These are phyloP conservation scores for Aegilops tauschii DNA, from an alignment of 176 grass and related monocot species.

Conservation along the genomic window DNA sequence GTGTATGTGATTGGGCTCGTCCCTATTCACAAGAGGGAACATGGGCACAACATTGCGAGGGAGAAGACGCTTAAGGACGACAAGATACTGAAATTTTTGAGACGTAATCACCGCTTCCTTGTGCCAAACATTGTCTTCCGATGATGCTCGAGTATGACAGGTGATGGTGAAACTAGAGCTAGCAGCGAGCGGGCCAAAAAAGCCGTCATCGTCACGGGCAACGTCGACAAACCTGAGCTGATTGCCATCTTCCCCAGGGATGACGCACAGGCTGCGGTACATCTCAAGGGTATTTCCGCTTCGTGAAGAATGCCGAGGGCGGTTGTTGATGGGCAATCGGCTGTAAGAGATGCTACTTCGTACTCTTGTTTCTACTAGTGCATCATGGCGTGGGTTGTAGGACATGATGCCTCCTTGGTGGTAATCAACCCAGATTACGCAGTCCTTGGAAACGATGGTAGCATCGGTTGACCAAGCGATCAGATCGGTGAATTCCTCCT, in stretches of 20 bases:
- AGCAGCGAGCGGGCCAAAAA: not conserved
- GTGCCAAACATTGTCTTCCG: not conserved
- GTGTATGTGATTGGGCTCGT: not conserved
- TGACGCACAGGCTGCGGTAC: not conserved
- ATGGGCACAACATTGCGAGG: not conserved
- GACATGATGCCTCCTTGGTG: not conserved
- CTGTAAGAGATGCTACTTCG: not conserved
- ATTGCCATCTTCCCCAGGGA: not conserved
- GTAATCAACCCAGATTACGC: not conserved
- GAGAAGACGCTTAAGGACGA: not conserved
- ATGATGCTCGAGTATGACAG: not conserved
- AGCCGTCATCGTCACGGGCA: not conserved
- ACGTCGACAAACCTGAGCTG: not conserved
- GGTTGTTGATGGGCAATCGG: not conserved
- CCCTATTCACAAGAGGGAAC: not conserved
- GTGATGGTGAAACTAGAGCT: not conserved
- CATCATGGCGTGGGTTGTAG: not conserved
- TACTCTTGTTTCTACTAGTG: too few species aligned
- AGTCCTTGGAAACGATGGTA: not conserved
- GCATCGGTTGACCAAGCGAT: not conserved
- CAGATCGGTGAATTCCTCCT: not conserved
- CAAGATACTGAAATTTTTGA: not conserved
- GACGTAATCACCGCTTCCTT: not conserved
- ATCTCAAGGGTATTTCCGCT: not conserved
- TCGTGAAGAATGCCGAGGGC: not conserved